Conservation (phyloP, 2,329 filamentous ascomycete genomes). For the Bipolaris sorokiniana region DNA sequence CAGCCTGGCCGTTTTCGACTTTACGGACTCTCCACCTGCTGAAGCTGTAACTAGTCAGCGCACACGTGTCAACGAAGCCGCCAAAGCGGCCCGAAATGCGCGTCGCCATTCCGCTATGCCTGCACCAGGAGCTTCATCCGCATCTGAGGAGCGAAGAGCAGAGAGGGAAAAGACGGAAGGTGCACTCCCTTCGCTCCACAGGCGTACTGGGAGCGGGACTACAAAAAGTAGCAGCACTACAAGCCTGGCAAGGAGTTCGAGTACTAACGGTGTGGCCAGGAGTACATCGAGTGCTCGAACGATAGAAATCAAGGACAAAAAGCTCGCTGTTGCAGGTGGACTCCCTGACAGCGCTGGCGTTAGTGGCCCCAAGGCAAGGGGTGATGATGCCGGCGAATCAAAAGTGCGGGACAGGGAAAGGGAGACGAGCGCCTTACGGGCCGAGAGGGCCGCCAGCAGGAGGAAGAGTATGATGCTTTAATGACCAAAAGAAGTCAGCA, state of each 20-base stretch:
- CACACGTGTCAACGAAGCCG: constrained; percentile 36
- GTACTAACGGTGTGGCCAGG: constrained; percentile 16
- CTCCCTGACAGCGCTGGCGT: constrained; percentile 18
- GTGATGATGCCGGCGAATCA: constrained; percentile 11
- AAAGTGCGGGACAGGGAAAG: constrained; percentile 14
- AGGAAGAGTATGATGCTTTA: constrained; percentile 54
- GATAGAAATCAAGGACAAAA: constrained; percentile 28
- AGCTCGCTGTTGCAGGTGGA: neutral
- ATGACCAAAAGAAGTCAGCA: constrained; percentile 8
- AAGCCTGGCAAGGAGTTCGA: constrained; percentile 17
- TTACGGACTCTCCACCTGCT: constrained; percentile 43
- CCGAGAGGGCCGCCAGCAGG: constrained; percentile 48
- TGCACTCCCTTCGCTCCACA: constrained; percentile 31
- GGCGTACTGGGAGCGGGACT: constrained; percentile 35
- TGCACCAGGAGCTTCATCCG: constrained; percentile 12
- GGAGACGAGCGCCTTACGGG: constrained; percentile 33
- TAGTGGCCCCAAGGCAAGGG: constrained; percentile 21
- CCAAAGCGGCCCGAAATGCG: constrained; percentile 35
- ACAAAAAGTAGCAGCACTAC: constrained; percentile 30
- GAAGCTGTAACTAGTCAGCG: constrained; percentile 24
- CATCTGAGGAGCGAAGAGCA: constrained; percentile 15
- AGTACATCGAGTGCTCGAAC: constrained; percentile 19
- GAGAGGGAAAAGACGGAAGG: constrained; percentile 26
- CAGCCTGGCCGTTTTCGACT: constrained; percentile 48
- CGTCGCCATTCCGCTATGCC: constrained; percentile 46